Evolutionary conservation across 192 early-diverging fungal genomes (phyloP).

Genomic region (Coemansia sp.): DNA sequence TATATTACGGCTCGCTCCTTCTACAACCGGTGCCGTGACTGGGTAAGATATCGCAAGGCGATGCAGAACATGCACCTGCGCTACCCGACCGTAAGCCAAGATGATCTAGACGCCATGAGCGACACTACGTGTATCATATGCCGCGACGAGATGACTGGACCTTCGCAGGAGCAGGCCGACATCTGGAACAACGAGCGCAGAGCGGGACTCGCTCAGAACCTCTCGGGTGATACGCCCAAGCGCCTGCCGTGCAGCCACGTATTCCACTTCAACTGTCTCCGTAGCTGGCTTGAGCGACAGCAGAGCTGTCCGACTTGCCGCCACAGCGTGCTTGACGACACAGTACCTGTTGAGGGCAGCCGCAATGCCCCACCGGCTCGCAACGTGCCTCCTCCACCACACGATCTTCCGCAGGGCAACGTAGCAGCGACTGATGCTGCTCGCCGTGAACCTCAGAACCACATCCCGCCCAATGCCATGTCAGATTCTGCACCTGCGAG

Average conservation of each 20-base stretch:
- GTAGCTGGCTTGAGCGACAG: slow-evolving; percentile 96
- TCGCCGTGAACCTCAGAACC: neutral
- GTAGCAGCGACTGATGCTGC: neutral
- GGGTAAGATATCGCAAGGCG: slow-evolving; percentile 89
- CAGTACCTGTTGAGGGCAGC: slow-evolving; percentile 1
- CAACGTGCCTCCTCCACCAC: neutral
- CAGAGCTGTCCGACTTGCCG: slow-evolving; percentile 95
- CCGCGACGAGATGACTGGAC: slow-evolving; percentile 87
- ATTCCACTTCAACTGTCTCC: slow-evolving; percentile 95
- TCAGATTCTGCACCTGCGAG: neutral
- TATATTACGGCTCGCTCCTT: slow-evolving; percentile 95
- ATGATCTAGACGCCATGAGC: slow-evolving; percentile 69
- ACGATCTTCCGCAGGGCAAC: neutral
- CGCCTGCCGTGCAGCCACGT: slow-evolving; percentile 95
- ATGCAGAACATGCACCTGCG: slow-evolving; percentile 95
- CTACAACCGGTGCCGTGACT: slow-evolving; percentile 81
- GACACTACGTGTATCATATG: slow-evolving; percentile 96
- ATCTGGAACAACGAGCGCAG: slow-evolving; percentile 36
- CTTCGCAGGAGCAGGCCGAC: slow-evolving; percentile 27
- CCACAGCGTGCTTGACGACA: slow-evolving; percentile 31
- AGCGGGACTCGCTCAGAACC: slow-evolving; percentile 19
- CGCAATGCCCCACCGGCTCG: neutral
- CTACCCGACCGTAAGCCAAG: slow-evolving; percentile 88
- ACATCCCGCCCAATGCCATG: neutral
- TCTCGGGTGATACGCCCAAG: slow-evolving; percentile 75